Evolutionary conservation across 805 yeast genomes (phyloP), one percentile per base, ranked within the genome.

Genomic region (Zygosaccharomyces bisporus): DNA sequence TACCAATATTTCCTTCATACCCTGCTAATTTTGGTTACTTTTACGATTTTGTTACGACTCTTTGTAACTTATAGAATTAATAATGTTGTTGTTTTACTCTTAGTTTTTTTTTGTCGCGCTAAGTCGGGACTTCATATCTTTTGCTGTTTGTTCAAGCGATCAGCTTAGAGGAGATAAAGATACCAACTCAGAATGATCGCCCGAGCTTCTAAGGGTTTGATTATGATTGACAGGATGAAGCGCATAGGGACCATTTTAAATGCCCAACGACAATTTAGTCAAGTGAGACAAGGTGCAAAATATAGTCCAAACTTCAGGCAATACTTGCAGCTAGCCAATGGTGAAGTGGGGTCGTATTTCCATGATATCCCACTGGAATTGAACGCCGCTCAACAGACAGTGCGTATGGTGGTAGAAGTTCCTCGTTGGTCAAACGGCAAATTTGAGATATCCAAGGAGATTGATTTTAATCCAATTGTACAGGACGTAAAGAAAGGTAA

Each of bases 401-500:
- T 79, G 13, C 75, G 77, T 55, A 81, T 83, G 81, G 72, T 85
- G 46, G 82, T 81, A 21, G 95, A 85, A 60, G 83, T 85, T 34
- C 87, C 91, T 39, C 71, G 90, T 46, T 85, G 91, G 89, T 68
- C 83, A 35, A 85, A 86, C 62, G 95, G 85, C 17, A 87, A 87
- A 63, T 80, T 86, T 61, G 96, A 87, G 65, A 82, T 86, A 51
- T 73, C 76, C 46, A 80, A 76, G 49, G 72, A 72, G 23, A 52
- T 67, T 8, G 67, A 69, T 23, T 79, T 81, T 34, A 87, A 86
- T 62, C 95, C 96, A 17, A 87, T 87, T 38, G 74, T 76, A 3
- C 96, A 87, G 63, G 96, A 87, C 61, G 70, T 75, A 21, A 83
- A 82, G 64, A 83, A 86, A 54, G 91, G 86, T 4, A 72, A 82